Evolutionary conservation across 495 filamentous ascomycete genomes (phyloP).

Genomic region (Darksidea phi): DNA sequence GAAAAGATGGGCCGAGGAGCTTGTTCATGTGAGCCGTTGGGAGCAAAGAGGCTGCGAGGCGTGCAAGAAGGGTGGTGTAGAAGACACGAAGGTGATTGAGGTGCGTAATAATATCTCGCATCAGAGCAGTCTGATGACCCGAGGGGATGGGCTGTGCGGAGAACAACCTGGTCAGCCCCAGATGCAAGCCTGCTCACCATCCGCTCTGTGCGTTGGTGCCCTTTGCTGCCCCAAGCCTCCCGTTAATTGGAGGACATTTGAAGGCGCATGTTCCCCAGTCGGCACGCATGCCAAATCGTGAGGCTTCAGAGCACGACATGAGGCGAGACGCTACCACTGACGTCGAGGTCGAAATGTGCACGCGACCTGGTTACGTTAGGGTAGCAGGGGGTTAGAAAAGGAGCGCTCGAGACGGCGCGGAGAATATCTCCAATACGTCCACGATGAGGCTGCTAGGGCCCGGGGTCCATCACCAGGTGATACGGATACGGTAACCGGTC

Average conservation of each 20-base stretch:
- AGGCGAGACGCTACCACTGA: no score
- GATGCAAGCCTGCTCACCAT: constrained; percentile 21
- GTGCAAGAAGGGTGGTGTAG: constrained; percentile 2
- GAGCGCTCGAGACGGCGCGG: neutral
- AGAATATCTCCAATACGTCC: neutral
- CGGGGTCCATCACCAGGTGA: neutral
- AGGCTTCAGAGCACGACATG: neutral
- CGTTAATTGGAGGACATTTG: constrained; percentile 19
- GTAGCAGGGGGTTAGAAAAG: neutral
- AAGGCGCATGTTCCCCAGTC: neutral
- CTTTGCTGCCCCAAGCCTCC: neutral
- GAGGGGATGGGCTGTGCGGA: constrained; percentile 19
- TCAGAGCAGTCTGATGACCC: constrained; percentile 26
- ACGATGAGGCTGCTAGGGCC: neutral
- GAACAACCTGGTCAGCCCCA: constrained; percentile 20
- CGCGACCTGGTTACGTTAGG: neutral
- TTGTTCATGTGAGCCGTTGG: neutral
- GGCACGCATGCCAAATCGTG: neutral
- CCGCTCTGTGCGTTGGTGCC: constrained; percentile 19
- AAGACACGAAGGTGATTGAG: constrained; percentile 19
- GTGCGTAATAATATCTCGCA: constrained; percentile 25
- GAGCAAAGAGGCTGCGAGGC: constrained; percentile 1
- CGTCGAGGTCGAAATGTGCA: neutral
- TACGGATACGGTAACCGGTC: neutral
- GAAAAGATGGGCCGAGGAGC: neutral